Evolutionary conservation across 2,329 filamentous ascomycete genomes (phyloP).

Genomic region (Diplodia sapinea): DNA sequence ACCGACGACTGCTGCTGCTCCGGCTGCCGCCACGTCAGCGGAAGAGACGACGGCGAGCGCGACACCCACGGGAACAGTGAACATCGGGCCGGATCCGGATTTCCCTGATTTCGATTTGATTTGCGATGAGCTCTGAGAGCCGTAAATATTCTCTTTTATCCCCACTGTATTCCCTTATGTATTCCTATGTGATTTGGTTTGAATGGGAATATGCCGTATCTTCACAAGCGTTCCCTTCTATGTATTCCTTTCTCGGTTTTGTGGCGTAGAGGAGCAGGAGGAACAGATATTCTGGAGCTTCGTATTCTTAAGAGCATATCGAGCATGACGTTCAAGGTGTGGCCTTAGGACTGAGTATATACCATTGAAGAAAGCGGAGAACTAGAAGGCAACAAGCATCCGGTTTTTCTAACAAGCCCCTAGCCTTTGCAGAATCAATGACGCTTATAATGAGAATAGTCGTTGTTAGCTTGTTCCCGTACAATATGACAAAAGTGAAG

Average conservation of each 20-base stretch:
- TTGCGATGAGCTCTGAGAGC: conserved; percentile 37
- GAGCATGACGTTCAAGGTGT: no score
- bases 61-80: conserved; percentile 39
- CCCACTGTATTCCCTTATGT: not conserved
- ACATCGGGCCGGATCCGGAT: conserved; percentile 46
- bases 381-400: not conserved
- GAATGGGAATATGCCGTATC: no score
- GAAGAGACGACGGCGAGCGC: conserved; percentile 3
- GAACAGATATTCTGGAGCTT: no score
- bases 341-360: no score
- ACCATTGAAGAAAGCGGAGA: not conserved
- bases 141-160: not conserved
- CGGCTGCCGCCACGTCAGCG: conserved; percentile 2
- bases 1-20: not conserved
- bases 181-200: not conserved
- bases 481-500: no score
- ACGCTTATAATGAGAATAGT: not conserved
- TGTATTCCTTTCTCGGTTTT: no score
- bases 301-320: no score
- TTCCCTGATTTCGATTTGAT: conserved; percentile 49
- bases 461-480: not conserved
- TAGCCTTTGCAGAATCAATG: not conserved
- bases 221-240: no score
- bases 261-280: not conserved
- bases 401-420: not conserved